Base-by-base conservation (phyloP, 225 moss, liverwort and hornwort species). In the Straminergon stramineum region DNA sequence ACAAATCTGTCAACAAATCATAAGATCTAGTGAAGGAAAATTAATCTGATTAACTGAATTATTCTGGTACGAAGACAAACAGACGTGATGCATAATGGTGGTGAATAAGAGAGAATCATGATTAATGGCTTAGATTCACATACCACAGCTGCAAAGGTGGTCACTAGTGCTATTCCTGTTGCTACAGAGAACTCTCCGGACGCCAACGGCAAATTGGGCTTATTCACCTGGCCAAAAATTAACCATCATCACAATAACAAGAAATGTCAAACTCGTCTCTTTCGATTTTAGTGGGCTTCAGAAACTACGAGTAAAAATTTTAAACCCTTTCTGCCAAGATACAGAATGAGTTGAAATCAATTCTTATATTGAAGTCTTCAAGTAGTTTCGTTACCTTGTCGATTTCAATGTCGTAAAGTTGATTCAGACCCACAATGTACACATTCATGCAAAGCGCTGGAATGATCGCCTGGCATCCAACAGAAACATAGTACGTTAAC, bases 391-490 rank as follows among this genome's bases (percentile, higher is more conserved):
- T 70, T 81, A 92, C 95, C 94, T 95, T 97, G 83, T 97, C 96
- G 67, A 97, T 95, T 37, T 95, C 95, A 20, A 97, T 93, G 85
- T 96, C 95, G 76, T 92, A 96, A 58, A 97, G 91, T 90, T 97
- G 97, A 88, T 97, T 96, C 90, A 95, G 88, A n/a, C 96, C 97
- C 58, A 96, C 94, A 56, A 97, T 96, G 91, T 96, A 97, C n/a
- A 97, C 93, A 63, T 97, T 96, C 97, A 97, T 96, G 70, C 95
- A 95, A 43, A 97, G 86, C 23, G 96, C 92, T 34, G 96, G 96
- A 89, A 90, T 65, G 52, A 92, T 67, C 17, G 89, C 93, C 90
- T 92, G 89, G 28, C 60, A 81, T 24, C 79, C 69, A 87, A 82
- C 20, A 65, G 17, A 84, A 55, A 70, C 43, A 77, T 21, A 28